These are phyloP conservation scores for Naganishia vishniacii DNA, from an alignment of 768 basidiomycete species.

Conservation along the genomic window DNA sequence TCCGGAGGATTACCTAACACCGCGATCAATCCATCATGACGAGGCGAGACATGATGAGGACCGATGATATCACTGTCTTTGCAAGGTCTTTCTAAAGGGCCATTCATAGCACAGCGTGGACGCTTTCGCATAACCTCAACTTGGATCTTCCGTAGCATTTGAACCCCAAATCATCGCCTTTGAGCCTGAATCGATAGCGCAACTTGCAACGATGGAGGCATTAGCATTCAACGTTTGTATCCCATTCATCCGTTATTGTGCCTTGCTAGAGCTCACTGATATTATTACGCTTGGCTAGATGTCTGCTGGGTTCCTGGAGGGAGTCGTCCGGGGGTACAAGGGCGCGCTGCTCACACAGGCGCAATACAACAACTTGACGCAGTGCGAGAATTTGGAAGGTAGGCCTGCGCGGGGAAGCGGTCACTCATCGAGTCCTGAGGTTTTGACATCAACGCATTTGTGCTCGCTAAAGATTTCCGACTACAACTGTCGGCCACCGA, in stretches of 20 bases:
- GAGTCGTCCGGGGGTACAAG: constrained; percentile 74
- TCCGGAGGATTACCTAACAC: too few species aligned
- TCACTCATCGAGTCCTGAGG: neutral
- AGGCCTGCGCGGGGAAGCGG: constrained; percentile 35
- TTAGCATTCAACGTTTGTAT: constrained; percentile 49
- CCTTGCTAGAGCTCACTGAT: neutral
- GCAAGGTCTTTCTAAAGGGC: too few species aligned
- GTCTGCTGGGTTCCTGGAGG: constrained; percentile 51
- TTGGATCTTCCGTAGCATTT: too few species aligned
- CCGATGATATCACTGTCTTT: too few species aligned
- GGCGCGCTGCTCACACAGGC: constrained; percentile 79
- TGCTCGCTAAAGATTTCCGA: constrained; percentile 95
- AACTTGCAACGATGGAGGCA: constrained; percentile 44
- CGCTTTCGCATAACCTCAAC: too few species aligned
- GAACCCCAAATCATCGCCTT: too few species aligned
- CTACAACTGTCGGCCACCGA: constrained; percentile 94
- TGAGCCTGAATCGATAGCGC: too few species aligned
- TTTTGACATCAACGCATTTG: too few species aligned
- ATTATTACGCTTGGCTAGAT: constrained; percentile 31
- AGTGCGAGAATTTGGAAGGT: constrained; percentile 98
- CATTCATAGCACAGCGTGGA: too few species aligned
- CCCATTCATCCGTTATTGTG: neutral
- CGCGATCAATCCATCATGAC: too few species aligned
- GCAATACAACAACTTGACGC: constrained; percentile 87
- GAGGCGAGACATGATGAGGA: too few species aligned